Evolutionary conservation across 441 rosid genomes (phyloP), one percentile per base, ranked within the genome.

Genomic region (Erodium moschatum): DNA sequence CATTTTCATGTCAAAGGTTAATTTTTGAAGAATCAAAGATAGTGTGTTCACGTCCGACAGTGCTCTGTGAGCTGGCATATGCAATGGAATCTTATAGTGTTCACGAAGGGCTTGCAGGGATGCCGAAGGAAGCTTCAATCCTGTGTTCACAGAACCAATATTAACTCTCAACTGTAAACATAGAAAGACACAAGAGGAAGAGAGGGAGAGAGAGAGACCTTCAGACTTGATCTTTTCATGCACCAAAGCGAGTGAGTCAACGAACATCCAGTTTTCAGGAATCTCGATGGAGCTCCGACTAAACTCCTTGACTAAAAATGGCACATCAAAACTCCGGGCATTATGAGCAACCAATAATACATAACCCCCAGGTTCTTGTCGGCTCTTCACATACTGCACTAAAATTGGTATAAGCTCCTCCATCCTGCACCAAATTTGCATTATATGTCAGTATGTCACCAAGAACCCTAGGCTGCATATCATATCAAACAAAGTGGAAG

Each of bases 51-150:
- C 98, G 69, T 94, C 97, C 5, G 93, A 77, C 92, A 91, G 83
- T 48, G 98, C 96, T 80, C 97, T 83, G 64, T 93, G 98, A 68
- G 97, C 92, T 13, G 85, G 40, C 75, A 93, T 96, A 0, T 65
- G 69, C 38, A 74, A 74, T 15, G 77, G 65, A n/a, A 91, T 75
- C 1, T 27, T 13, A 16, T 83, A 87, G 73, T 74, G 67, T 44
- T 87, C 77, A 0, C 85, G 77, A 4, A 93, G 86, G 1, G 77
- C 85, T 79, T 79, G 64, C 77, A 93, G 76, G 4, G 87, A 74
- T 76, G 76, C 78, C 19, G 81, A 71, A 35, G 85, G 61, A 40
- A 74, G 69, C 2, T 75, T 77, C 15, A 77, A 33, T 33, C 86
- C 97, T 33, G 38, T 33, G 38, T 33, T 33, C 38, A 33, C 6